Evolutionary conservation across 2,329 filamentous ascomycete species (phyloP), one percentile per base, ranked within the genome.

Genomic region (Dothistroma septosporum): DNA sequence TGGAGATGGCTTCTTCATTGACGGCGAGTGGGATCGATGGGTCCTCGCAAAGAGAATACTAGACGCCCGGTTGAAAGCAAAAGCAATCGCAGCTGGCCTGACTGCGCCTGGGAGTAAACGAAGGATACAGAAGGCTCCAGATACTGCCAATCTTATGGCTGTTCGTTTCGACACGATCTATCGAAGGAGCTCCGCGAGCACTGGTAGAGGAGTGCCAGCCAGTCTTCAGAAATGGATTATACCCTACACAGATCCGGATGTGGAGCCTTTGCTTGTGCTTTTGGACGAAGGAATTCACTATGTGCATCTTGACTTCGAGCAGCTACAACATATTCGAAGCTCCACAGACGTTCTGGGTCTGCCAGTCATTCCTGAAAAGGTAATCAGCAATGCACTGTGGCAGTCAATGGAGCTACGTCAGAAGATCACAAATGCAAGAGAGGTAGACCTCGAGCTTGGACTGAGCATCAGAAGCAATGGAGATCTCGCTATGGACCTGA

Each of bases 221-320:
- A 74, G 71, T 3, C 76, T 83, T 57, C 74, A 77, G 46, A 73
- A 75, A 2, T 85, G 81, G 78, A 71, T 83, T 32, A 72, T 76
- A 6, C 72, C 83, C 3, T 85, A 85, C 68, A 83, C 81, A 0
- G 75, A 79, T 48, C 76, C 79, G 0, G 83, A 85, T 47, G 77
- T 85, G 48, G 81, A 82, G 64, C 82, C 82, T 10, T 72, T 85
- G 5, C 72, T 84, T 8, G 82, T 83, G 0, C 72, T 85, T 1
- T 72, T 85, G 4, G 82, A 85, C 60, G 81, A 84, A 71, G 83
- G 83, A 0, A 83, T 85, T 9, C 82, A 85, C 67, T 85, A 85
- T 70, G 76, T 84, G 2, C 83, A 85, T 68, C 77, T 85, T 66
- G 79, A 82, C 37, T 85, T 84, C 61, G 83, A 85, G 64, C 82